These are phyloP conservation scores for Dittrichia graveolens DNA, from an alignment of 129 eudicot genomes.

Conservation along the genomic window DNA sequence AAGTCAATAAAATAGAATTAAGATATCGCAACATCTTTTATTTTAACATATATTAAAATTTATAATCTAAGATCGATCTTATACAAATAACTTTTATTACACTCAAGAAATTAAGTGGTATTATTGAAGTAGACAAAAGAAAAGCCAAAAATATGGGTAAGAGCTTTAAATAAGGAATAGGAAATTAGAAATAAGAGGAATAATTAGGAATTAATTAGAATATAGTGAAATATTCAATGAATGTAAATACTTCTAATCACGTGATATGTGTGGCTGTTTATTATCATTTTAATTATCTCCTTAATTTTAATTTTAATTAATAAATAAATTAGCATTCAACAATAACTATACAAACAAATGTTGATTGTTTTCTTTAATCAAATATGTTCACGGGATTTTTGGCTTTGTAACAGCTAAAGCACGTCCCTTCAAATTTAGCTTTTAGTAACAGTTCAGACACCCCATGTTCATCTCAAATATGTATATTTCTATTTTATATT, in stretches of 20 bases:
- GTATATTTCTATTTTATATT: background rate
- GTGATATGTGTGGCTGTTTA: constrained; percentile 10
- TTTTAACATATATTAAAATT: too few species aligned
- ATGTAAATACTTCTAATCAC: constrained; percentile 23
- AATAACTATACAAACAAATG: background rate
- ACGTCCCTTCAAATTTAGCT: constrained; percentile 25
- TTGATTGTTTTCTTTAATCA: background rate
- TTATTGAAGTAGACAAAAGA: constrained; percentile 25
- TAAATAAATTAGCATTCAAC: background rate
- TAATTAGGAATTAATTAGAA: background rate
- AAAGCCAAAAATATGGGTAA: constrained; percentile 16
- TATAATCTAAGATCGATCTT: background rate
- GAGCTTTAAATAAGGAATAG: background rate
- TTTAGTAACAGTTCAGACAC: constrained; percentile 30
- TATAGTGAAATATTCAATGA: constrained; percentile 15
- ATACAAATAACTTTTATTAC: background rate
- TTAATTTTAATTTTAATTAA: background rate
- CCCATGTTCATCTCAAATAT: constrained; percentile 29
- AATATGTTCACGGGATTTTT: constrained; percentile 40
- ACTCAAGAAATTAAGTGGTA: constrained; percentile 10
- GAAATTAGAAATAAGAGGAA: background rate
- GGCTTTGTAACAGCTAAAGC: constrained; percentile 33
- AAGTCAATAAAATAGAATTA: too few species aligned
- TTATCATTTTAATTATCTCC: background rate
- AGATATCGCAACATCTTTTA: too few species aligned